Evolutionary conservation across 2,329 filamentous ascomycete genomes (phyloP), one percentile per base, ranked within the genome.

Genomic region (Cercospora sp.): DNA sequence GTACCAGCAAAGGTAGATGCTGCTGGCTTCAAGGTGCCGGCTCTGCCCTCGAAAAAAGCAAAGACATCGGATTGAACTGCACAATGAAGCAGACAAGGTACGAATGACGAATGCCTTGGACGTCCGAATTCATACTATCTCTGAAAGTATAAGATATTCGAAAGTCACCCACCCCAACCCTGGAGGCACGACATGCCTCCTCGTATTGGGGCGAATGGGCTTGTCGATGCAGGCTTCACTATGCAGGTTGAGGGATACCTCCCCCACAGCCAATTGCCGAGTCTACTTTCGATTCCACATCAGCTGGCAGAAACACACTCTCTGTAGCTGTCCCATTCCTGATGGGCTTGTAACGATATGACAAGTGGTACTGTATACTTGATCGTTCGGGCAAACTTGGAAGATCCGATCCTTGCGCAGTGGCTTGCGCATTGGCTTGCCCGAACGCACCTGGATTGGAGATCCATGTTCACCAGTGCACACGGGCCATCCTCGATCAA

Each of bases 11-110:
- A 81, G 73, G 77, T 81, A 7, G 83, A 85, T 70, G 85, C 85
- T 61, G 88, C 84, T 10, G 90, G 88, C 0, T 97, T 97, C 85
- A 97, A 94, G 80, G 90, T 96, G 45, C 93, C 94, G 16, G 86
- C 85, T 2, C 78, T 94, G 72, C 93, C 92, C 16, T 85, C 82
- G 64, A 97, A 97, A 83, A 93, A 89, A 80, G 82, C 70, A 37
- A 77, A 76, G 72, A 67, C 68, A 45, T 69, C 71, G 37, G 73
- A 71, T 21, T 74, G 72, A 74, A 26, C 5, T 16, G 3, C 18
- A 12, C 30, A 40, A 61, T 4, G 8, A 12, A 13, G 21, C 18
- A 21, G 18, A 21, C 9, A 21, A 10, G 45, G 13, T 5, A 24
- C 9, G 4, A 21, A 10, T 10, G 43, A 49, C 18, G 43, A 21